Percentiles rank a stretch among this genome's conserved stretches.
Conservation (phyloP, 768 basidiomycete genomes). For the Mycena olivaceomarginata region DNA sequence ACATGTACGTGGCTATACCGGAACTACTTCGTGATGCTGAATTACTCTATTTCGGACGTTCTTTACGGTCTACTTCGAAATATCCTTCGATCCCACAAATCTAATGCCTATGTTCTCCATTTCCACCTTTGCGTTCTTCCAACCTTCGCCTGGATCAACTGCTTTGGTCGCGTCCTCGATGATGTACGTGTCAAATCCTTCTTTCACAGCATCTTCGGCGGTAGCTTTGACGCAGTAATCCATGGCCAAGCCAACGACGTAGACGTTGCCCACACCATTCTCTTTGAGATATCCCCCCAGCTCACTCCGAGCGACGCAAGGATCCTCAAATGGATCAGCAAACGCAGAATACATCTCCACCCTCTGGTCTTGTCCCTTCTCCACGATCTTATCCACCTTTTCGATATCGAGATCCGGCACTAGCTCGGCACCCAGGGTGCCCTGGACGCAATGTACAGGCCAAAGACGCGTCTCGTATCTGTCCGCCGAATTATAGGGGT, state of each 20-base stretch:
- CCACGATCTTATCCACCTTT: constrained; percentile 45
- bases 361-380: constrained; percentile 68
- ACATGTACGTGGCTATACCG: too few species aligned
- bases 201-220: constrained; percentile 64
- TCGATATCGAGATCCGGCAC: constrained; percentile 62
- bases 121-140: constrained; percentile 37
- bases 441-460: constrained; percentile 83
- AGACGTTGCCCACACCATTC: constrained; percentile 66
- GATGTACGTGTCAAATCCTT: constrained; percentile 55
- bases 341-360: constrained; percentile 85
- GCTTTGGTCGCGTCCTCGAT: constrained; percentile 50
- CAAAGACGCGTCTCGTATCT: constrained; percentile 72
- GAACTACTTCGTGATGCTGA: too few species aligned
- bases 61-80: not conserved
- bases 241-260: constrained; percentile 76
- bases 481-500: constrained; percentile 58
- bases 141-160: constrained; percentile 47
- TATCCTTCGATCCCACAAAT: constrained; percentile 23
- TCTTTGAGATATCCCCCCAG: constrained; percentile 49
- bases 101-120: constrained; percentile 40
- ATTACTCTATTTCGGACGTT: too few species aligned
- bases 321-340: constrained; percentile 63
- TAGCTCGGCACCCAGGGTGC: constrained; percentile 69
- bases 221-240: constrained; percentile 79
- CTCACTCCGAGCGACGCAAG: constrained; percentile 43